Percentiles rank a stretch among this genome's conserved stretches.
Evolutionary conservation across 1,139 yeast species (phyloP).

Genomic region (Sugiyamaella xylanicola): DNA sequence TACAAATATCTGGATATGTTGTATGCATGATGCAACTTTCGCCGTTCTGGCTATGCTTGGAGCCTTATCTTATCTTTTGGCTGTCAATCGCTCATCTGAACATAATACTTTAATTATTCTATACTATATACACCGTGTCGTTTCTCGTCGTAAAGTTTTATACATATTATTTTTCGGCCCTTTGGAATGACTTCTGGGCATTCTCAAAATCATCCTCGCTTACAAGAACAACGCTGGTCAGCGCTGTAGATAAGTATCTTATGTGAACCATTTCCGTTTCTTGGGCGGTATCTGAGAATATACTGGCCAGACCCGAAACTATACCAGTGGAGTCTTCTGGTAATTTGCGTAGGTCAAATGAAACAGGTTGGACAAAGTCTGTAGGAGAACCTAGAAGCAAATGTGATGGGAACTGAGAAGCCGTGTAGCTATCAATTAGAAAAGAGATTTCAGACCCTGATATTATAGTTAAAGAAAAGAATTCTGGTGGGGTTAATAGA

Average conservation of each 20-base stretch:
- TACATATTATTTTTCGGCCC: neutral
- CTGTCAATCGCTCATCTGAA: neutral
- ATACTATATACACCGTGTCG: neutral
- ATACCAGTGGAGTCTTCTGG: conserved; percentile 68
- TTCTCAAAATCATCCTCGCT: conserved; percentile 53
- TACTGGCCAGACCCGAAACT: conserved; percentile 65
- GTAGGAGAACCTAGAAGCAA: conserved; percentile 58
- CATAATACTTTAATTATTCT: too few species aligned
- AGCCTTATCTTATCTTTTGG: conserved; percentile 2
- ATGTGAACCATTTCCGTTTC: conserved; percentile 44
- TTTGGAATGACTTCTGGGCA: conserved; percentile 19
- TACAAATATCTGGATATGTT: too few species aligned
- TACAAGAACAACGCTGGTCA: conserved; percentile 61
- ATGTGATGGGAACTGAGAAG: conserved; percentile 39
- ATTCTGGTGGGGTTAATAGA: conserved; percentile 47
- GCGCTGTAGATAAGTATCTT: conserved; percentile 65
- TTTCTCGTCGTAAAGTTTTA: neutral
- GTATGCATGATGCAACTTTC: neutral
- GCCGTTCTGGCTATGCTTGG: neutral
- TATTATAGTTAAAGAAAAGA: conserved; percentile 61
- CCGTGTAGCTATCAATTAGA: conserved; percentile 49
- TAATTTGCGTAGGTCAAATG: conserved; percentile 55
- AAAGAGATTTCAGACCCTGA: conserved; percentile 56
- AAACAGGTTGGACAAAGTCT: conserved; percentile 59
- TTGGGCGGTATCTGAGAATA: conserved; percentile 44